Evolutionary conservation across 371 early-diverging fungal genomes (phyloP).

Genomic region (Polyrhizophydium stewartii): DNA sequence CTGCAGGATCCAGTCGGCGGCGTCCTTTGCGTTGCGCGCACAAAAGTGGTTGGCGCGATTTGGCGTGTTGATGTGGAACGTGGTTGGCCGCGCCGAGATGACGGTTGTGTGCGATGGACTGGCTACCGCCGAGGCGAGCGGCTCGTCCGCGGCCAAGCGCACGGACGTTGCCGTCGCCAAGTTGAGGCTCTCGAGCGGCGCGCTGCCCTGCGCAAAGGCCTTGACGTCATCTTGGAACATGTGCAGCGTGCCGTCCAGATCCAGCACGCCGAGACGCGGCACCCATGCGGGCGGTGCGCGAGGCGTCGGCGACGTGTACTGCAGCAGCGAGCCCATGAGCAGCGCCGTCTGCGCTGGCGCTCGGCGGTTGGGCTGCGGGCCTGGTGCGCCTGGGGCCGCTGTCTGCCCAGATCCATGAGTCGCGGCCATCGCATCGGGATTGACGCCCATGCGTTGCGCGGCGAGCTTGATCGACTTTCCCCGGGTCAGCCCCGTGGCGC

Average conservation of each 20-base stretch:
- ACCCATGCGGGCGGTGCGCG: slow-evolving; percentile 1
- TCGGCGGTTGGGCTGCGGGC: slow-evolving; percentile 1
- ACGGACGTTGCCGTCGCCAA: slow-evolving; percentile 10
- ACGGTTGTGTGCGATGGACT: neutral
- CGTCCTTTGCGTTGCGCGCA: slow-evolving; percentile 12
- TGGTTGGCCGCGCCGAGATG: neutral
- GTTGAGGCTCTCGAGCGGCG: slow-evolving; percentile 12
- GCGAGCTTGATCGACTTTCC: neutral
- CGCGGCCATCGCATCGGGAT: no score
- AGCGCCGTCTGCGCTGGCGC: slow-evolving; percentile 6
- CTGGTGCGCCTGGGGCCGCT: neutral
- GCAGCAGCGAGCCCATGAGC: slow-evolving; percentile 4
- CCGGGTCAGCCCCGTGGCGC: neutral
- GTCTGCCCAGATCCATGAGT: neutral
- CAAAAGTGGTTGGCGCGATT: slow-evolving; percentile 14
- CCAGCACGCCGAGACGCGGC: slow-evolving; percentile 10
- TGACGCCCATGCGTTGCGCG: no score
- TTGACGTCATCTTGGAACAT: slow-evolving; percentile 17
- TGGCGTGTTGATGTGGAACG: slow-evolving; percentile 15
- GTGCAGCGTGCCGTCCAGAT: slow-evolving; percentile 18
- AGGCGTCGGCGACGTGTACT: neutral
- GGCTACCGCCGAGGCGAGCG: neutral
- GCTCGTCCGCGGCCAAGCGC: slow-evolving; percentile 3
- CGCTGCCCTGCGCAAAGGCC: slow-evolving; percentile 10
- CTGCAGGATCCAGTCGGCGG: slow-evolving; percentile 22